phyloP scores from a whole-genome alignment of 352 stramenopile species.

The Aphanomyces astaci region DNA sequence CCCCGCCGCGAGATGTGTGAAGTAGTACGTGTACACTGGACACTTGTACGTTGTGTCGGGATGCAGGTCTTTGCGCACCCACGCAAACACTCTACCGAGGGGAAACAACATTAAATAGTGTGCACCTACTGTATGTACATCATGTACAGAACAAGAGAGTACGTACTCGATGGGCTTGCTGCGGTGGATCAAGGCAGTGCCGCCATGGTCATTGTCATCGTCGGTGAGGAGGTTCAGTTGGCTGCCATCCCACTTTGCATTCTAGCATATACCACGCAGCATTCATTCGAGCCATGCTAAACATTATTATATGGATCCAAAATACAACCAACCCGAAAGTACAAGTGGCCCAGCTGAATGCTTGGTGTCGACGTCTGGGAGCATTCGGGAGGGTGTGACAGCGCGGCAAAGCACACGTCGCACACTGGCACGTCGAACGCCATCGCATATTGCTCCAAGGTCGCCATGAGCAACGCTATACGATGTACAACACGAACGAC shows the following conservation, averaged over 20 bases:
- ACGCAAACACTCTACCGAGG: slow-evolving; percentile 2
- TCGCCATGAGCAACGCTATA: slow-evolving; percentile 10
- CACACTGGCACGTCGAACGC: neutral
- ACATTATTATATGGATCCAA: no score
- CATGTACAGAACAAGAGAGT: no score
- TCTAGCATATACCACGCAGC: neutral
- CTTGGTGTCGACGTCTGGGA: no score
- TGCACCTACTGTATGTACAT: no score
- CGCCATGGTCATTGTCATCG: neutral
- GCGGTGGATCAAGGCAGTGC: neutral
- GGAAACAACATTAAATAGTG: no score
- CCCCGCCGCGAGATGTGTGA: neutral
- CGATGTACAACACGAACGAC: no score
- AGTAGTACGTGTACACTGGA: slow-evolving; percentile 19
- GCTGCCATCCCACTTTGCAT: neutral
- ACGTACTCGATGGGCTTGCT: neutral
- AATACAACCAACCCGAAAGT: neutral
- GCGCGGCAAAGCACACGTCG: neutral
- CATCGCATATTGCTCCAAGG: neutral
- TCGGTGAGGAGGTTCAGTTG: neutral
- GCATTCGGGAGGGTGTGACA: neutral
- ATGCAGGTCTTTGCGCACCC: neutral
- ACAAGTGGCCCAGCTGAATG: neutral
- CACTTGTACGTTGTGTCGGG: no score
- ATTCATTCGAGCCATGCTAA: no score